Conservation (phyloP, 305 asterid species). For the Fraxinus xanthoxyloides region DNA sequence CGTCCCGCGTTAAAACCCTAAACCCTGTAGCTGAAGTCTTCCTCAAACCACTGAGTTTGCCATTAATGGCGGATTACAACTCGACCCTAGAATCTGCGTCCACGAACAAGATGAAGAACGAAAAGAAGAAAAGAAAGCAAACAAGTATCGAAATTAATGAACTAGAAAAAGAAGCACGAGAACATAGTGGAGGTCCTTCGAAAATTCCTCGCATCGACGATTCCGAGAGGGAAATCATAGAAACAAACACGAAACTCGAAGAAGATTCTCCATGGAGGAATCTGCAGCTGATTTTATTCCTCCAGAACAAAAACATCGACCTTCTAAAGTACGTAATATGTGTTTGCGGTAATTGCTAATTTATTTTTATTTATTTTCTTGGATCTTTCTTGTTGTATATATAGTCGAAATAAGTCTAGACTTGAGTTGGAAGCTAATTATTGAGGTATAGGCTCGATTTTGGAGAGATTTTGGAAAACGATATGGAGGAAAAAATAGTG, state of each 20-base stretch:
- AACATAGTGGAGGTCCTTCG: conserved; percentile 17
- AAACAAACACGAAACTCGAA: conserved; percentile 15
- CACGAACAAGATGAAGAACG: conserved; percentile 15
- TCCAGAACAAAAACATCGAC: conserved; percentile 52
- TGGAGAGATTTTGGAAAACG: not conserved
- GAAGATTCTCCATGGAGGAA: conserved; percentile 59
- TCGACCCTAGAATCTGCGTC: not conserved
- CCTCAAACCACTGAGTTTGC: not conserved
- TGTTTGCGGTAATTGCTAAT: not conserved
- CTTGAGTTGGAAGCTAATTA: not conserved
- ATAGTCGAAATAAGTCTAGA: not conserved
- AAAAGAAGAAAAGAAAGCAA: conserved; percentile 55
- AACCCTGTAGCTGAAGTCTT: not conserved
- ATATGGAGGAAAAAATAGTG: not conserved
- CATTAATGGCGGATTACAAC: conserved; percentile 31
- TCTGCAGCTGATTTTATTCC: conserved; percentile 51
- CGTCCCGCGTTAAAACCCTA: not conserved
- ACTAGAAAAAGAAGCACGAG: conserved; percentile 26
- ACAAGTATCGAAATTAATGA: conserved; percentile 24
- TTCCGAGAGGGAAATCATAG: conserved; percentile 24
- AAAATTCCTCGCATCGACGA: conserved; percentile 38
- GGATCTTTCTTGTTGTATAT: not conserved
- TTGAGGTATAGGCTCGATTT: not conserved
- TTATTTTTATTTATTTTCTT: not conserved
- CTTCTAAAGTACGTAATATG: conserved; percentile 35